These are phyloP conservation scores for Calocybe gangraenosa DNA, from an alignment of 768 basidiomycete genomes.

Conservation along the genomic window DNA sequence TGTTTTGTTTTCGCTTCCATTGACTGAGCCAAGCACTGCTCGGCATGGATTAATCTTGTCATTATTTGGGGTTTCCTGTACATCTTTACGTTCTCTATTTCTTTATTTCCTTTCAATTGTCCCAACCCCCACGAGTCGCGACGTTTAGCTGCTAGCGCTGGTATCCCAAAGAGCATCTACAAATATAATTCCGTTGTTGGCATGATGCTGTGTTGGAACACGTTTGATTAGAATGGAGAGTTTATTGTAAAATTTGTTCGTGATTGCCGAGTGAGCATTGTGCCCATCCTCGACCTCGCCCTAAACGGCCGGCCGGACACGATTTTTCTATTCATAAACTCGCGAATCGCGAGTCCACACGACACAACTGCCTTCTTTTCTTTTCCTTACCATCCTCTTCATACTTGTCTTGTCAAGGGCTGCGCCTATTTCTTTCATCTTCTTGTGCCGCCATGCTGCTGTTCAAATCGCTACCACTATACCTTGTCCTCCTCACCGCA, in stretches of 20 bases:
- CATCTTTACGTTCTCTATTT: slow-evolving; percentile 6
- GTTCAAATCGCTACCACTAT: slow-evolving; percentile 28
- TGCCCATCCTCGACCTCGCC: slow-evolving; percentile 14
- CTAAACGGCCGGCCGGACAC: slow-evolving; percentile 20
- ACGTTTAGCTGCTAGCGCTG: too few relatives aligned
- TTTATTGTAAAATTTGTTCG: too few relatives aligned
- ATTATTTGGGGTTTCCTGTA: slow-evolving; percentile 18
- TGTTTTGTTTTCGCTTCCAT: slow-evolving; percentile 3
- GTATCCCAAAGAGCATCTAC: too few relatives aligned
- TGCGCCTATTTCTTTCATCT: slow-evolving; percentile 23
- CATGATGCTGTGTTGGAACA: too few relatives aligned
- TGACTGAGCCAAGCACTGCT: slow-evolving; percentile 4
- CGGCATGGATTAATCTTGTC: slow-evolving; percentile 9
- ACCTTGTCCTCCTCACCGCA: slow-evolving; percentile 31
- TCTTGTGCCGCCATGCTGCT: slow-evolving; percentile 21
- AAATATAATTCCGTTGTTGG: too few relatives aligned
- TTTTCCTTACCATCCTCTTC: slow-evolving; percentile 11
- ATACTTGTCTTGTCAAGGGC: slow-evolving; percentile 16
- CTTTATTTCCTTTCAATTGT: slow-evolving; percentile 7
- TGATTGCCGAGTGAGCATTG: too few relatives aligned
- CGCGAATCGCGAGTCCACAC: not conserved
- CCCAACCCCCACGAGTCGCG: not conserved
- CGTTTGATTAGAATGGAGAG: too few relatives aligned
- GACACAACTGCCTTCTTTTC: slow-evolving; percentile 10
- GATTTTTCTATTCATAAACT: slow-evolving; percentile 20